Base-by-base conservation (phyloP, 1,284 basidiomycete genomes). In the Thecaphora frezii region DNA sequence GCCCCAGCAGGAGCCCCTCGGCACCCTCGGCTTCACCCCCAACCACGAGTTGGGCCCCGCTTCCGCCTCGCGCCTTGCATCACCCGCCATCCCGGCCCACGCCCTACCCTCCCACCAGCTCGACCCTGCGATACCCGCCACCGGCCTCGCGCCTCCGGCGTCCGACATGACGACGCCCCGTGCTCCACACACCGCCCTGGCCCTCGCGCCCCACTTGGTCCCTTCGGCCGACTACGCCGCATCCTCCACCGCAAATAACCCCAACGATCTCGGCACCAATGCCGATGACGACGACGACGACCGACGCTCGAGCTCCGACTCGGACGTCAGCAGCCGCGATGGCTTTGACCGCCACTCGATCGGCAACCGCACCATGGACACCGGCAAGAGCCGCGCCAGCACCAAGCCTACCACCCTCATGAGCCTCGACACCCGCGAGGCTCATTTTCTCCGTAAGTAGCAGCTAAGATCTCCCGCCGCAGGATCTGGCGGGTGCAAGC, bases 321-420 rank as follows among this genome's bases (percentile, higher is more conserved):
- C 62, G 19, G 56, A 58, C 40, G 51, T 48, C 21, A 66, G 58
- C 59, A 66, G 59, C 44, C 42, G 58, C 22, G 23, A 28, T 10
- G 48, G 41, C 48, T 7, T 44, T 7, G 56, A 42, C 5, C 53
- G 64, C n/a, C 64, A 72, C 44, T 70, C 67, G 42, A 58, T 68
- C 39, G 70, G 64, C 48, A 69, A 66, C 46, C 52, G 67, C 23
- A 73, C 70, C 18, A 62, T 70, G 61, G 71, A 74, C 54, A 74
- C 71, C 1, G 58, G 64, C 46, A 90, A 88, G 73, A 87, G 89
- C 69, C 85, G 89, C 22, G 89, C 91, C 0, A 91, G 90, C 74
- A 97, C 93, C 5, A 97, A 97, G 79, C 93, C 92, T 2, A 97
- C 93, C 2, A 97, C 93, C 0, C 80, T 96, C 24, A 84, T 96